Conservation (phyloP, 345 rosid genomes). For the Ricinus communis region DNA sequence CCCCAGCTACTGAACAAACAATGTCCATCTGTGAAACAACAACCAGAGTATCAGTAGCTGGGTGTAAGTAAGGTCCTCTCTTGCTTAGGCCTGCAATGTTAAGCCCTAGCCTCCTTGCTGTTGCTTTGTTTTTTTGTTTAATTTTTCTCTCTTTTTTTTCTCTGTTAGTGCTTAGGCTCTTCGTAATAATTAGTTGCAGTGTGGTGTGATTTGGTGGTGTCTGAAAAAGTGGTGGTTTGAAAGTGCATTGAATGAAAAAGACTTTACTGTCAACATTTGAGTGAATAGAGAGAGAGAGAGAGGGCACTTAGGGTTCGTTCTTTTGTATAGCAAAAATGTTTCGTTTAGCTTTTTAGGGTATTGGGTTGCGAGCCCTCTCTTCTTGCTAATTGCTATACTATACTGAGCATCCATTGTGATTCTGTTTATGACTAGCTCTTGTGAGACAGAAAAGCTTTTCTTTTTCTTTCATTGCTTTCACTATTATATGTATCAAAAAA, state of each 20-base stretch:
- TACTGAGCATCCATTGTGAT: constrained; percentile 7
- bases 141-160: background rate
- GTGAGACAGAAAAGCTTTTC: constrained; percentile 16
- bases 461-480: constrained; percentile 18
- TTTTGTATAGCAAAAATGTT: constrained; percentile 15
- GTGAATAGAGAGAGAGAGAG: constrained; percentile 18
- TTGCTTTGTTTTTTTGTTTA: background rate
- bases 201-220: constrained; percentile 53
- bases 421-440: constrained; percentile 12
- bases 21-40: constrained; percentile 33
- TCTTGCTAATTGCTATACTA: constrained; percentile 25
- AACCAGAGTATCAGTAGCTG: constrained; percentile 18
- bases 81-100: constrained; percentile 25
- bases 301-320: constrained; percentile 32
- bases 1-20: constrained; percentile 19
- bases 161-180: constrained; percentile 19
- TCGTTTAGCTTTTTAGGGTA: constrained; percentile 23
- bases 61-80: background rate
- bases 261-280: constrained; percentile 39
- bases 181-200: constrained; percentile 49
- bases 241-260: constrained; percentile 42
- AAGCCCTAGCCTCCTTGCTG: constrained; percentile 12
- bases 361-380: constrained; percentile 40
- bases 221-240: constrained; percentile 58
- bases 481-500: background rate